Evolutionary conservation across 768 basidiomycete genomes (phyloP).

Genomic region (Epithele typhae): DNA sequence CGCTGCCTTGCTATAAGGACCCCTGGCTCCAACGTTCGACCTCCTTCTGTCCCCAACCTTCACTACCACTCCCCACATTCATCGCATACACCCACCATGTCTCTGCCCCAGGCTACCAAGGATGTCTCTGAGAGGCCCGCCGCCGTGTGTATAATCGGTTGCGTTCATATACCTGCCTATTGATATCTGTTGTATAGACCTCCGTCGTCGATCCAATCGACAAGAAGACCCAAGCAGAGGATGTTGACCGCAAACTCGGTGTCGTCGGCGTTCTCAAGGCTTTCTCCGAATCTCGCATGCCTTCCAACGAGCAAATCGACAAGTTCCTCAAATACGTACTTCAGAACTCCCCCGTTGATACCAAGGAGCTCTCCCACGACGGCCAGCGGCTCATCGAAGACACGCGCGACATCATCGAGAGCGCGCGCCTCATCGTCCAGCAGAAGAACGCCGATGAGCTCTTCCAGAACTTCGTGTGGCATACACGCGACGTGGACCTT

Average conservation of each 20-base stretch:
- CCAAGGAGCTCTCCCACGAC: slow-evolving; percentile 65
- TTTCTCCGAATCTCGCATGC: slow-evolving; percentile 73
- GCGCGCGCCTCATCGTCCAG: slow-evolving; percentile 62
- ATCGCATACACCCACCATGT: slow-evolving; percentile 39
- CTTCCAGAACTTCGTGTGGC: slow-evolving; percentile 88
- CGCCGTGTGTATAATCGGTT: slow-evolving; percentile 9
- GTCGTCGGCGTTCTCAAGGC: slow-evolving; percentile 81
- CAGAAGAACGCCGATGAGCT: slow-evolving; percentile 91
- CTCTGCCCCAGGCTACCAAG: slow-evolving; percentile 57
- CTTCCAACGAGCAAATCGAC: slow-evolving; percentile 80
- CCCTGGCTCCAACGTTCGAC: too few relatives aligned
- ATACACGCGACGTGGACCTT: slow-evolving; percentile 54
- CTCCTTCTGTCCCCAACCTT: too few relatives aligned
- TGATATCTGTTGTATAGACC: slow-evolving; percentile 23
- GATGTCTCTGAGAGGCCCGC: slow-evolving; percentile 57
- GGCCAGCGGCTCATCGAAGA: slow-evolving; percentile 77
- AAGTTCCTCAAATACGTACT: slow-evolving; percentile 63
- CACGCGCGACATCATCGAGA: slow-evolving; percentile 74
- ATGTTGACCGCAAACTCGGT: slow-evolving; percentile 80
- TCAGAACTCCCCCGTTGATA: slow-evolving; percentile 52
- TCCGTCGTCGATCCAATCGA: slow-evolving; percentile 68
- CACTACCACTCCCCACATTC: too few relatives aligned
- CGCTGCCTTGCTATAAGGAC: slow-evolving; percentile 7
- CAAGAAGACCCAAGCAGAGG: slow-evolving; percentile 56
- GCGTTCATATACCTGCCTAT: background rate